Percentiles rank a stretch among this genome's conserved stretches.
These are phyloP conservation scores for Pythium myriotylum DNA, from an alignment of 352 stramenopile species.

Conservation along the genomic window DNA sequence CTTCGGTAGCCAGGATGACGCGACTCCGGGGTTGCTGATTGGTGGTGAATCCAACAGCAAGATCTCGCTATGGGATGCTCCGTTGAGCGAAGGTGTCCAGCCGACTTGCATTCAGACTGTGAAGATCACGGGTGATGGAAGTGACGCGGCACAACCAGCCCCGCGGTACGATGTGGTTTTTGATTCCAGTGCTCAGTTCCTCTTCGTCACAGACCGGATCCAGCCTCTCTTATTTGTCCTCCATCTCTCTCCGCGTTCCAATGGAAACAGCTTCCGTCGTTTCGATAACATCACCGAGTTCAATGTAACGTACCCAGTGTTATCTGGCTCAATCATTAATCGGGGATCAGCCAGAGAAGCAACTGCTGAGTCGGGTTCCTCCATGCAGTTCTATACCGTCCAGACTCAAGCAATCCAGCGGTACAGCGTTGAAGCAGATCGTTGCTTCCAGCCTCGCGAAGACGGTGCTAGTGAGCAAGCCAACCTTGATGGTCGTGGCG, in stretches of 20 bases:
- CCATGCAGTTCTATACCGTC: constrained; percentile 82
- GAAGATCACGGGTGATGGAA: constrained; percentile 34
- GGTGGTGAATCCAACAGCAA: constrained; percentile 69
- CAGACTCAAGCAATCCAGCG: constrained; percentile 87
- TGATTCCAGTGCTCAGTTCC: constrained; percentile 68
- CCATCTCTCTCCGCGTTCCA: constrained; percentile 49
- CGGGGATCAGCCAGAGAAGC: constrained; percentile 39
- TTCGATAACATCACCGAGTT: constrained; percentile 88
- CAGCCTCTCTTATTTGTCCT: constrained; percentile 70
- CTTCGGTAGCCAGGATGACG: constrained; percentile 50
- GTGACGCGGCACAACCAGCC: constrained; percentile 30
- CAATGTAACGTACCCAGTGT: constrained; percentile 68
- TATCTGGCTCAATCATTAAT: constrained; percentile 77
- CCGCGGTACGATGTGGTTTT: constrained; percentile 59
- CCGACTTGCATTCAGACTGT: constrained; percentile 71
- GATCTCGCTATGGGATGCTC: constrained; percentile 60
- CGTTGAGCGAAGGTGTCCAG: constrained; percentile 55
- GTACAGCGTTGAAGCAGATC: constrained; percentile 66
- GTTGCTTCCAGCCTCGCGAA: constrained; percentile 57
- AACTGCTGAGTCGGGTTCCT: constrained; percentile 41
- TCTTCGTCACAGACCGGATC: constrained; percentile 77
- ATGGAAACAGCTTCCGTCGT: constrained; percentile 39
- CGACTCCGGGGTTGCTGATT: constrained; percentile 57
- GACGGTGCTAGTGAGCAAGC: constrained; percentile 52
- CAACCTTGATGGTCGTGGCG: constrained; percentile 19